A percentile compares a stretch with the other conserved stretches of the same genome.
Evolutionary conservation across 2,329 filamentous ascomycete species (phyloP).

Genomic region (Fusarium anguioides): DNA sequence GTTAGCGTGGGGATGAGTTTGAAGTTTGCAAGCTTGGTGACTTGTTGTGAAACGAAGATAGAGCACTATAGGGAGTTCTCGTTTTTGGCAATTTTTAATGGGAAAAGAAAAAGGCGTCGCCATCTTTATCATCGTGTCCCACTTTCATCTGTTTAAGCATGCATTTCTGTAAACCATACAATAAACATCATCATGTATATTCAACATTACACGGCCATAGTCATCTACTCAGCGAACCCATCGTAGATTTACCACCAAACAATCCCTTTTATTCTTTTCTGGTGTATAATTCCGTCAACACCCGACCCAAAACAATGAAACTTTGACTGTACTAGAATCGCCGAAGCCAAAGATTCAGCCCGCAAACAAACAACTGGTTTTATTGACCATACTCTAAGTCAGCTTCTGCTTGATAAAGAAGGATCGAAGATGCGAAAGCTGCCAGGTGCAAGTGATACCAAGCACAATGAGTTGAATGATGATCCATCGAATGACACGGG

Average conservation of each 20-base stretch:
- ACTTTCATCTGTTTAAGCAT: not conserved
- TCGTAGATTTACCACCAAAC: constrained; percentile 23
- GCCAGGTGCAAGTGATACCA: constrained; percentile 92
- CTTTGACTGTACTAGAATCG: not conserved
- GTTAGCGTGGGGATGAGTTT: constrained; percentile 42
- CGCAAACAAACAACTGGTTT: constrained; percentile 3
- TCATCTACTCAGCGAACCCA: not conserved
- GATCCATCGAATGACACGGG: constrained; percentile 93
- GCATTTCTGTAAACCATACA: constrained; percentile 22
- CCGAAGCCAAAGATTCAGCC: constrained; percentile 12
- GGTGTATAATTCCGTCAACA: constrained; percentile 21
- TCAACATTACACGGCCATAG: constrained; percentile 39
- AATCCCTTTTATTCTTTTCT: constrained; percentile 20
- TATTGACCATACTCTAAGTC: constrained; percentile 69
- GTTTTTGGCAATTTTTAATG: constrained; percentile 50
- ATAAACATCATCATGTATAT: constrained; percentile 38
- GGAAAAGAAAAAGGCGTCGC: constrained; percentile 48
- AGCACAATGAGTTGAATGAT: constrained; percentile 88
- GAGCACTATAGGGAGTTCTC: constrained; percentile 49
- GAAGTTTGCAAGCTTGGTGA: constrained; percentile 39
- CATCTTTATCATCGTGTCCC: constrained; percentile 28
- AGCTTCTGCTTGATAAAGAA: constrained; percentile 99
- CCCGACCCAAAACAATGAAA: constrained; percentile 7
- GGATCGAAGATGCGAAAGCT: constrained; percentile 90
- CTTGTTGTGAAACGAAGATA: constrained; percentile 48